Evolutionary conservation across 169 alveolate species (phyloP), one percentile per base, ranked within the genome.

Genomic region (Condylostoma magnum): DNA sequence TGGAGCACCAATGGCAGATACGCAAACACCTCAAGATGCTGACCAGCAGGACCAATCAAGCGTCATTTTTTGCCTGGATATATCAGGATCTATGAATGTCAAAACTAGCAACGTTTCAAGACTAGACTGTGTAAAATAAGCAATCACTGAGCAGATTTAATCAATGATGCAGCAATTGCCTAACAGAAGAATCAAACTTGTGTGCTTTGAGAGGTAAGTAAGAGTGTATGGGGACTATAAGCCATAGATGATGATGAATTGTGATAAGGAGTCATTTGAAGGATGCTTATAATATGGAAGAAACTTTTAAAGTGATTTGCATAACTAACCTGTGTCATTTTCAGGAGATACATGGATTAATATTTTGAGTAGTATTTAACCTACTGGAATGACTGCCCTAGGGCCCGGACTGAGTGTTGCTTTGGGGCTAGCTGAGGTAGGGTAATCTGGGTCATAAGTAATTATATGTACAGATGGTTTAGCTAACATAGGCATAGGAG

Each of bases 381-480:
- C n/a, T n/a, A n/a, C n/a, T 4, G 96, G 94, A 6, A 71, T 80
- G 3, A 90, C 96, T 22, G 96, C 96, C 2, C 53, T 90, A 46
- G 96, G 96, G 0, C 96, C 96, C 5, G 94, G 92, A 10, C 69
- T 87, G 38, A 47, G 81, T 4, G 52, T 88, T 25, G 63, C 91
- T 18, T 34, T 90, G 22, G 76, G 69, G 15, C 27, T 84, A 27
- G 86, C 89, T 12, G 27, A 66, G 2, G 37, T 63, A 50, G 85
- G 84, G 20, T 56, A 75, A 22, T 75, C 83, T 27, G 96, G 96
- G 2, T 83, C 93, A 20, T 71, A 70, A 68, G 90, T 90, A 22
- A 85, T 90, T 22, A 41, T 90, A 28, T 90, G 96, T 30, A 90
- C 96, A 22, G 96, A 90, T 79, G 96, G 96, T 0, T 63, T 87